Evolutionary conservation across 805 yeast species (phyloP), one percentile per base, ranked within the genome.

Genomic region (Wickerhamiella galacta): DNA sequence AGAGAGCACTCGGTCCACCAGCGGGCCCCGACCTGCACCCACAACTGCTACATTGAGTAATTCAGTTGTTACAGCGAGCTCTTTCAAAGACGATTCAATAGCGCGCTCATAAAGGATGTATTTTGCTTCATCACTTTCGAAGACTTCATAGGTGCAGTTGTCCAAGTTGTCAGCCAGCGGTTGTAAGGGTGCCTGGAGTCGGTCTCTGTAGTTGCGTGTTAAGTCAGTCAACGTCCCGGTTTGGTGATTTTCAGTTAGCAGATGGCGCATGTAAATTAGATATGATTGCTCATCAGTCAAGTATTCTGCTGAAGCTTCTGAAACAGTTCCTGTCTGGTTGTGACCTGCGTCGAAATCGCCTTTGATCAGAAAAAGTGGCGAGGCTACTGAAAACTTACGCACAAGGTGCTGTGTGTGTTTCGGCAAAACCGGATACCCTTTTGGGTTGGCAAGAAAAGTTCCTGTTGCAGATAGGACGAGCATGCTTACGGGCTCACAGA

Each of bases 1-100:
- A 4, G 54, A 46, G 20, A 66, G 54, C 0, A 68, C 57, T 15
- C 64, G 58, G 28, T 72, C 72, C 2, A 83, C 72, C 19, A 85
- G 53, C 0, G 87, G 85, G 1, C 95, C 95, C 28, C 82, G 58
- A 1, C 95, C 95, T 0, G 95, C 90, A 0, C 95, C 95, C 2
- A 77, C 72, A 2, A 85, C 64, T 3, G 77, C 62, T 1, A 44
- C 35, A 19, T 26, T 20, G n/a, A 40, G 24, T 6, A 25, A 20
- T 9, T 26, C 19, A 2, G 33, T 19, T 9, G 36, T 28, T 16
- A 25, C 37, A 14, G 64, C 43, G 35, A 32, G 35, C 6, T 48
- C 42, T 19, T 39, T 40, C 12, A 77, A 37, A 0, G 85, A 81
- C 27, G 60, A 49, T 17, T 55, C 57, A 4, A 78, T 68, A 1